These are phyloP conservation scores for Pleodorina starrii DNA, from an alignment of 139 green algal species.

Conservation along the genomic window DNA sequence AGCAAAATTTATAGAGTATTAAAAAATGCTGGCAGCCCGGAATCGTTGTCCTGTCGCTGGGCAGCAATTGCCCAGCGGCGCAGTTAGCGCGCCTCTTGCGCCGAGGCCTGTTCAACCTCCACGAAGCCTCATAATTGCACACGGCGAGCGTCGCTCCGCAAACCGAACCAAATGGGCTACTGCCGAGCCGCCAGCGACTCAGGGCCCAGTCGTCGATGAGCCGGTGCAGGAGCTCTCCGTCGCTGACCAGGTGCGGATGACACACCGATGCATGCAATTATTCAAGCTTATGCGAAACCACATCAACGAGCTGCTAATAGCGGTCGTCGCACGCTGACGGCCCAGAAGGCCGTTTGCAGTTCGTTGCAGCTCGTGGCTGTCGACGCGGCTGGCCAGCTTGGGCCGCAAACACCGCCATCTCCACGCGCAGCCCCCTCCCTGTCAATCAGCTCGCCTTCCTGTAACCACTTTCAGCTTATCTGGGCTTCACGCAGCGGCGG, in stretches of 20 bases:
- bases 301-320: too few relatives aligned
- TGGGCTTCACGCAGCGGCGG: too few relatives aligned
- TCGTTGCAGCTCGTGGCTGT: neutral
- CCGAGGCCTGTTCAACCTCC: neutral
- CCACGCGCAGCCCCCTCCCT: too few relatives aligned
- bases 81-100: neutral
- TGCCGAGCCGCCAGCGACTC: constrained; percentile 29
- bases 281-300: too few relatives aligned
- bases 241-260: constrained; percentile 30
- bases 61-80: neutral
- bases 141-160: constrained; percentile 74
- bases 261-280: too few relatives aligned
- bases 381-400: neutral
- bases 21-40: neutral
- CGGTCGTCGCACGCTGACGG: too few relatives aligned
- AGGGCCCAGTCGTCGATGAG: neutral
- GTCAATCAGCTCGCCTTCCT: too few relatives aligned
- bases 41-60: neutral
- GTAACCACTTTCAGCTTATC: too few relatives aligned
- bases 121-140: neutral
- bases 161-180: constrained; percentile 79
- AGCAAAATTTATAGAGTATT: too few relatives aligned
- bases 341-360: neutral
- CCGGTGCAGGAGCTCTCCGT: constrained; percentile 31
- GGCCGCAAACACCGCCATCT: neutral